Evolutionary conservation across 2,329 filamentous ascomycete genomes (phyloP).

Genomic region (Fusarium gaditjirri): DNA sequence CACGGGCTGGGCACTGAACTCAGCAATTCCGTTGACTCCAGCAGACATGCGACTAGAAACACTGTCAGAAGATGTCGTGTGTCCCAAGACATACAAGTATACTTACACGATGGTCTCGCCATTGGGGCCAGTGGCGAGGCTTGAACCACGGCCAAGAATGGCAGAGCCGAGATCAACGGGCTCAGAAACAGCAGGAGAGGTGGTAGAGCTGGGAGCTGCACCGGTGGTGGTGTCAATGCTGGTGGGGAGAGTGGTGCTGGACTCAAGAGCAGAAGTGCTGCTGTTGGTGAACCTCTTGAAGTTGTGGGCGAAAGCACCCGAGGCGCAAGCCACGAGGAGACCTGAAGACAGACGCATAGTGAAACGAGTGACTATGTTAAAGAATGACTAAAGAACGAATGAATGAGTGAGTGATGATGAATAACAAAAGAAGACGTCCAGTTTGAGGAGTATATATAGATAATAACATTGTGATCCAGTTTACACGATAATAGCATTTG

Average conservation of each 20-base stretch:
- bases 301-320: neutral
- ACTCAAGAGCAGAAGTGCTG: neutral
- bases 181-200: rapidly evolving
- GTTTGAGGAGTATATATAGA: neutral
- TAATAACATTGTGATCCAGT: neutral
- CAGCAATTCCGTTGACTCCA: neutral
- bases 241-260: neutral
- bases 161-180: neutral
- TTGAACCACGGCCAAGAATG: rapidly evolving
- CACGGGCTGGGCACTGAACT: too few relatives aligned
- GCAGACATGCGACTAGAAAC: neutral
- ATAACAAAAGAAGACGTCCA: neutral
- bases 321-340: conserved; percentile 9
- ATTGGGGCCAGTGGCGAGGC: neutral
- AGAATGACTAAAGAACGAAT: conserved; percentile 6
- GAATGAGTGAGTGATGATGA: neutral
- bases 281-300: conserved; percentile 25
- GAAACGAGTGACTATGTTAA: conserved; percentile 2
- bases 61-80: too few relatives aligned
- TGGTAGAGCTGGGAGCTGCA: neutral
- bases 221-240: neutral
- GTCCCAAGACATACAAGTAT: too few relatives aligned
- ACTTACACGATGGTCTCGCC: neutral
- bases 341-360: conserved; percentile 18
- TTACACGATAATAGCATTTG: neutral